Conservation (phyloP, 768 basidiomycete genomes). For the Phanerochaete carnosa region DNA sequence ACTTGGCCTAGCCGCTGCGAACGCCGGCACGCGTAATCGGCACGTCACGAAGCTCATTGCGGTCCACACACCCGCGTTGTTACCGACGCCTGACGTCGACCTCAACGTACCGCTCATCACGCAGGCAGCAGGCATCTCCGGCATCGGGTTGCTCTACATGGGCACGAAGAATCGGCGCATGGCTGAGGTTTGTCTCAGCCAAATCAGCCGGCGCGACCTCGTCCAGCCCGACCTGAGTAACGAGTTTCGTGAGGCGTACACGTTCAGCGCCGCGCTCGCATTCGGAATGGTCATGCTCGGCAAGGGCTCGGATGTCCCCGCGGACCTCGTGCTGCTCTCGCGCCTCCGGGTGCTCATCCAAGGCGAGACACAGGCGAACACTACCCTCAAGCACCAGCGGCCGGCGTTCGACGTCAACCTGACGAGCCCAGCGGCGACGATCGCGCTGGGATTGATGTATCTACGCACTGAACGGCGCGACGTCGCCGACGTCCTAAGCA, state of each 20-base stretch:
- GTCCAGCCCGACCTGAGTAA: slow-evolving; percentile 80
- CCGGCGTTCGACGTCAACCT: slow-evolving; percentile 79
- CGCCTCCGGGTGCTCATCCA: slow-evolving; percentile 74
- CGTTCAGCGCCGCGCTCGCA: slow-evolving; percentile 81
- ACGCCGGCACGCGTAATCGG: slow-evolving; percentile 78
- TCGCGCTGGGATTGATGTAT: slow-evolving; percentile 92
- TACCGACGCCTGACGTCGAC: slow-evolving; percentile 83
- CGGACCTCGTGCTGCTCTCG: slow-evolving; percentile 67
- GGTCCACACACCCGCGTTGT: slow-evolving; percentile 89
- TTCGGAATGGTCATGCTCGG: slow-evolving; percentile 98
- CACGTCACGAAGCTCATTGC: slow-evolving; percentile 90
- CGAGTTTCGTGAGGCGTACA: slow-evolving; percentile 90
- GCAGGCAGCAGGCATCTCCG: slow-evolving; percentile 84
- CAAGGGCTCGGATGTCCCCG: slow-evolving; percentile 73
- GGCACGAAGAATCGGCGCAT: slow-evolving; percentile 86
- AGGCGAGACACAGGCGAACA: slow-evolving; percentile 53
- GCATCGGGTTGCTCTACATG: slow-evolving; percentile 86
- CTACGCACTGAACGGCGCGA: slow-evolving; percentile 80
- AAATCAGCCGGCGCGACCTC: slow-evolving; percentile 77
- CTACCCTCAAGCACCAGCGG: slow-evolving; percentile 32
- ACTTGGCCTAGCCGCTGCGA: slow-evolving; percentile 89
- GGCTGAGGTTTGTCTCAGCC: slow-evolving; percentile 87
- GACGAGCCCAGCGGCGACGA: slow-evolving; percentile 87
- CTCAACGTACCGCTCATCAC: slow-evolving; percentile 89
- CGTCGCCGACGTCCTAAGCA: slow-evolving; percentile 78